phyloP scores from a whole-genome alignment of 2,329 filamentous ascomycete species.

The Fonsecaea multimorphosa region DNA sequence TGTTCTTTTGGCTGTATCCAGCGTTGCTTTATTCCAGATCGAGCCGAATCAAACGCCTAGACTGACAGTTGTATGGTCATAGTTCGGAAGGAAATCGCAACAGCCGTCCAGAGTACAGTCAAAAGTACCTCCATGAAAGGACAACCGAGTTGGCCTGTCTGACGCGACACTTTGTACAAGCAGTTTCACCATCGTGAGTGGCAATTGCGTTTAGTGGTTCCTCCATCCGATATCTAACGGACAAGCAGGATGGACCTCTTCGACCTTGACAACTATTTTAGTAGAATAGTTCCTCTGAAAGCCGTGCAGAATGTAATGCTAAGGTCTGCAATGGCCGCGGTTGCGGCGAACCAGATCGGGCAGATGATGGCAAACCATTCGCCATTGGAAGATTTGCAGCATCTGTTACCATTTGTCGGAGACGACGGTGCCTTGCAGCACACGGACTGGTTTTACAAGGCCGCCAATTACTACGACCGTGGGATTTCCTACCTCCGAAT shows the following conservation, averaged over 20 bases:
- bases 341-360: constrained; percentile 50
- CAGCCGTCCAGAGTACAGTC: constrained; percentile 34
- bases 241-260: constrained; percentile 48
- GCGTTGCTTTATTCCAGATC: neutral
- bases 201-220: neutral
- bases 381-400: constrained; percentile 28
- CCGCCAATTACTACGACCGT: constrained; percentile 65
- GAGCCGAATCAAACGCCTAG: neutral
- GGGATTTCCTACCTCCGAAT: constrained; percentile 59
- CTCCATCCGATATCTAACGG: constrained; percentile 8
- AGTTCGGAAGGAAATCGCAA: constrained; percentile 30
- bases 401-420: constrained; percentile 31
- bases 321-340: constrained; percentile 47
- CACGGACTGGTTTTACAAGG: constrained; percentile 64
- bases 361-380: constrained; percentile 33
- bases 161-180: constrained; percentile 46
- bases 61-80: constrained; percentile 5
- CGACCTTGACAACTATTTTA: constrained; percentile 49
- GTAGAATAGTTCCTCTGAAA: constrained; percentile 47
- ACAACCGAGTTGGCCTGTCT: constrained; percentile 47
- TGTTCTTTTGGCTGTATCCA: neutral
- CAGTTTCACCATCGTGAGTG: constrained; percentile 43
- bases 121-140: constrained; percentile 35
- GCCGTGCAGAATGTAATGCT: constrained; percentile 46
- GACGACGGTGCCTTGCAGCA: constrained; percentile 43